Conservation (phyloP, 495 filamentous ascomycete genomes). For the Massariosphaeria phaeospora region DNA sequence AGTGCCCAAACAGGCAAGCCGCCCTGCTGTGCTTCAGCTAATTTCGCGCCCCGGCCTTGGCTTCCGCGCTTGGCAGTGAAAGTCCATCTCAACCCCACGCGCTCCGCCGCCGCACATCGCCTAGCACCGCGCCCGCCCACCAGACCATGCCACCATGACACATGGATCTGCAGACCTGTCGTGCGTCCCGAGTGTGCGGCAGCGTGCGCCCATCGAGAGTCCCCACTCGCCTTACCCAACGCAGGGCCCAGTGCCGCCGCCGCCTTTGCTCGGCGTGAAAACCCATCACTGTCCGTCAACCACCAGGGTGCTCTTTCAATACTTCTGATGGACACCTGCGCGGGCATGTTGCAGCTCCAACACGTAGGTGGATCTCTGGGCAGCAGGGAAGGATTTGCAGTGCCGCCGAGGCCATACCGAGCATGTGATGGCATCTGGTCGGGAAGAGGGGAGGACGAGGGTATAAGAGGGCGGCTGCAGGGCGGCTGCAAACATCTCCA, state of each 20-base stretch:
- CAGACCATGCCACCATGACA: neutral
- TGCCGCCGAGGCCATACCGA: neutral
- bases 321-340: too few species aligned
- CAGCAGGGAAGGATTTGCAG: neutral
- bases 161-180: neutral
- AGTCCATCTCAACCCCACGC: neutral
- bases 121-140: neutral
- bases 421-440: too few species aligned
- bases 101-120: neutral
- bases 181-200: neutral
- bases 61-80: constrained; percentile 10
- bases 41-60: neutral
- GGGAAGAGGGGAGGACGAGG: neutral
- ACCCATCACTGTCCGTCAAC: neutral
- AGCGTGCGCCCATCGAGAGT: neutral
- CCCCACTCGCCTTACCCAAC: neutral
- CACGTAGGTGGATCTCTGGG: neutral
- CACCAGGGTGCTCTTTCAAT: neutral
- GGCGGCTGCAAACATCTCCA: neutral
- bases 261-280: neutral
- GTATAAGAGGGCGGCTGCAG: neutral
- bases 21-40: neutral
- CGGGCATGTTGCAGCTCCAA: neutral
- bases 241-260: too few species aligned
- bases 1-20: neutral